Evolutionary conservation across 345 rosid species (phyloP).

Genomic region (Lepidium aucheri): DNA sequence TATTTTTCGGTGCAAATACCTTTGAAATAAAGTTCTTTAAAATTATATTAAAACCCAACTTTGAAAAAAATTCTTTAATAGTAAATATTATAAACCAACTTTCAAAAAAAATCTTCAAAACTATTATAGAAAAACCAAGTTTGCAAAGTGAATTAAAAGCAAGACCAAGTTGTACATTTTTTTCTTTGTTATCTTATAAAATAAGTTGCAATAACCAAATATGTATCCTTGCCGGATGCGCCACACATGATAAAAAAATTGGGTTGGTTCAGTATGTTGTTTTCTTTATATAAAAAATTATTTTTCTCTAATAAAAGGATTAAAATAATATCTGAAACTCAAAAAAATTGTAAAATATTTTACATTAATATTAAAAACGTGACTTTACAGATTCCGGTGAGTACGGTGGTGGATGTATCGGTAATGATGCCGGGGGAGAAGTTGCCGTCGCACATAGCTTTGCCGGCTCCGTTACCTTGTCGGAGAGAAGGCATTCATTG

Average conservation of each 20-base stretch:
- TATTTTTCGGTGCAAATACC: conserved; percentile 17
- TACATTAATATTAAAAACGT: background rate
- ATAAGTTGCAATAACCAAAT: background rate
- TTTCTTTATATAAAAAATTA: background rate
- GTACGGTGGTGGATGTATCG: conserved; percentile 49
- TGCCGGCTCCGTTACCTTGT: conserved; percentile 90
- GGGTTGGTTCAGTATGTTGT: background rate
- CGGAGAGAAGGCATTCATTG: conserved; percentile 56
- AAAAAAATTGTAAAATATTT: background rate
- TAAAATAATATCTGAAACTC: background rate
- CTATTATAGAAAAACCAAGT: background rate
- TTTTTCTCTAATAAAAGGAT: background rate
- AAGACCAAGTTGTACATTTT: background rate
- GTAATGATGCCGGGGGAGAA: conserved; percentile 87
- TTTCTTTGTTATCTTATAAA: background rate
- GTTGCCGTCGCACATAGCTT: conserved; percentile 69
- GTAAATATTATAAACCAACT: background rate
- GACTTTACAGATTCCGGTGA: conserved; percentile 32
- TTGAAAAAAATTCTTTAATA: background rate
- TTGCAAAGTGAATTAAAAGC: conserved; percentile 12
- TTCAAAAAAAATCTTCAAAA: too few species aligned
- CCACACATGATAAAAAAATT: background rate
- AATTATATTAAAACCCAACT: background rate
- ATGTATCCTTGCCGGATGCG: background rate
- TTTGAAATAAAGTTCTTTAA: background rate